These are phyloP conservation scores for Colletotrichum higginsianum DNA, from an alignment of 2,329 filamentous ascomycete genomes.

Conservation along the genomic window DNA sequence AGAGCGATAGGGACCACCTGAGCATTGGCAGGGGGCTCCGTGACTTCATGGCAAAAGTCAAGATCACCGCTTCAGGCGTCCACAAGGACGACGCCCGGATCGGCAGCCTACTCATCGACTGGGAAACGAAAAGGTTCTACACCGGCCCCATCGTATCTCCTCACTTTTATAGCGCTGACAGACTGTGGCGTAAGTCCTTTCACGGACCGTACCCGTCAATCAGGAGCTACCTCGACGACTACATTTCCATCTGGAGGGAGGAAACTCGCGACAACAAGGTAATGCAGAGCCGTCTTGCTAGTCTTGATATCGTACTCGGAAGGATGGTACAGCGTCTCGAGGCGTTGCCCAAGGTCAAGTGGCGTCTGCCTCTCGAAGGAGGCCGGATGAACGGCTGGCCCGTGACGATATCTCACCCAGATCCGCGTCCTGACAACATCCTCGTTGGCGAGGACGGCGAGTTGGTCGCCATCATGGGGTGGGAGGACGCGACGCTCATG, in stretches of 20 bases:
- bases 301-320: not conserved
- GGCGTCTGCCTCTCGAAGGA: not conserved
- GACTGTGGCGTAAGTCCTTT: not conserved
- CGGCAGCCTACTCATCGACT: slow-evolving; percentile 38
- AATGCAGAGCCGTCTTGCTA: not conserved
- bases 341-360: slow-evolving; percentile 7
- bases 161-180: slow-evolving; percentile 19
- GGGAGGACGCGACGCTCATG: slow-evolving; percentile 35
- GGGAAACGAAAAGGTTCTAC: slow-evolving; percentile 26
- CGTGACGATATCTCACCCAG: slow-evolving; percentile 26
- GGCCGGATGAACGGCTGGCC: slow-evolving; percentile 23
- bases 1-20: not conserved
- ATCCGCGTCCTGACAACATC: slow-evolving; percentile 33
- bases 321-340: not conserved
- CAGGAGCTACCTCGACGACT: slow-evolving; percentile 10
- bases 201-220: slow-evolving; percentile 19
- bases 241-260: not conserved
- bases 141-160: slow-evolving; percentile 21
- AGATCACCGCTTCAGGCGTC: not conserved
- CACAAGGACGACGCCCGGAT: slow-evolving; percentile 16
- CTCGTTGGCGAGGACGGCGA: slow-evolving; percentile 16
- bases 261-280: not conserved
- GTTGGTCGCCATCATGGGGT: slow-evolving; percentile 36
- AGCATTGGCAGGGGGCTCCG: slow-evolving; percentile 9
- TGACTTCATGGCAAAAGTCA: not conserved